Conservation (phyloP, 768 basidiomycete genomes). For the Daedalea quercina region DNA sequence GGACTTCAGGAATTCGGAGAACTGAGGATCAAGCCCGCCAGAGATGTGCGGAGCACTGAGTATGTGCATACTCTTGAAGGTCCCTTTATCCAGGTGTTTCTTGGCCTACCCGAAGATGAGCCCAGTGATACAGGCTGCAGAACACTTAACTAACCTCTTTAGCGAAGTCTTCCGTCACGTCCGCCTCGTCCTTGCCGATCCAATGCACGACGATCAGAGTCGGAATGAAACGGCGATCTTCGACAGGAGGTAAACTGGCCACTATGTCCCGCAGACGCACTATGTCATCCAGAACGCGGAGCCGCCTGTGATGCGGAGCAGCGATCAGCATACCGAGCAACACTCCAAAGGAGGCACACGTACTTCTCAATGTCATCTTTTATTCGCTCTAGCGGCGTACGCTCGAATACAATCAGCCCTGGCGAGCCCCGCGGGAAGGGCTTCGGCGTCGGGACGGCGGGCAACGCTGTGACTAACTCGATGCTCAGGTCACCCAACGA, state of each 20-base stretch:
- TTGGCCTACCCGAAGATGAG: constrained; percentile 19
- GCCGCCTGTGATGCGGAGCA: constrained; percentile 44
- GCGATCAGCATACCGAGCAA: neutral
- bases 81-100: constrained; percentile 38
- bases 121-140: no score
- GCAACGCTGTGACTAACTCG: constrained; percentile 57
- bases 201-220: constrained; percentile 57
- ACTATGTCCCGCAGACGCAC: constrained; percentile 61
- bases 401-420: constrained; percentile 71
- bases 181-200: constrained; percentile 31
- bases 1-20: constrained; percentile 34
- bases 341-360: constrained; percentile 7
- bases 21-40: constrained; percentile 52
- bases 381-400: constrained; percentile 57
- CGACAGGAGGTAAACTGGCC: constrained; percentile 35
- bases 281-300: constrained; percentile 66
- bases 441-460: constrained; percentile 22
- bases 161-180: constrained; percentile 40
- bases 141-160: constrained; percentile 51
- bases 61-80: constrained; percentile 34
- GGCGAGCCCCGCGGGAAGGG: constrained; percentile 36
- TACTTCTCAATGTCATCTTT: constrained; percentile 65
- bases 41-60: constrained; percentile 44
- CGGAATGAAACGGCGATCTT: constrained; percentile 53
- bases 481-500: constrained; percentile 55